Evolutionary conservation across 495 filamentous ascomycete species (phyloP).

Genomic region (Thermochaetoides thermophila): DNA sequence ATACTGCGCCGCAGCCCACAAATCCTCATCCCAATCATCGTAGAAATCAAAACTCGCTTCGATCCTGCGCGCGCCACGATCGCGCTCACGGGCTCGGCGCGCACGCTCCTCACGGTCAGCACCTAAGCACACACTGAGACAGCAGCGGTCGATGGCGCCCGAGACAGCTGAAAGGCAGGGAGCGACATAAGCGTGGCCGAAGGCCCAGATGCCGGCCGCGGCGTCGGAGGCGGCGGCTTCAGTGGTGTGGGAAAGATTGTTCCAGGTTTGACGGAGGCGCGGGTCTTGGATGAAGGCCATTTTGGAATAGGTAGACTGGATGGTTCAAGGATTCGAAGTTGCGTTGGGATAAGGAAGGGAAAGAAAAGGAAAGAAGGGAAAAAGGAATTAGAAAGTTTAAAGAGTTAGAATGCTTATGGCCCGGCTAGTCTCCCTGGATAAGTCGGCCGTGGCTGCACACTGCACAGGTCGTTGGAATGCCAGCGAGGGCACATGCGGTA

Average conservation of each 20-base stretch:
- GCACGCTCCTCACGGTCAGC: slow-evolving; percentile 59
- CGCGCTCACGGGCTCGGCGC: slow-evolving; percentile 45
- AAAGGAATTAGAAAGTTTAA: neutral
- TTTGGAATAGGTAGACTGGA: neutral
- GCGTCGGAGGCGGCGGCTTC: slow-evolving; percentile 86
- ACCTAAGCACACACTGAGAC: slow-evolving; percentile 57
- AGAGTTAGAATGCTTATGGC: neutral
- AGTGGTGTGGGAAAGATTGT: slow-evolving; percentile 81
- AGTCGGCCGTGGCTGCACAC: too few relatives aligned
- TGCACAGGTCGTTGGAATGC: too few relatives aligned
- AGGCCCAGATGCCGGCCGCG: slow-evolving; percentile 75
- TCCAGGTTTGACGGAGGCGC: slow-evolving; percentile 83
- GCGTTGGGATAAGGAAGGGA: neutral
- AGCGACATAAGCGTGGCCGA: slow-evolving; percentile 68
- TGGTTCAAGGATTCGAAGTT: neutral
- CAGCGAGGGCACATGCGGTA: too few relatives aligned
- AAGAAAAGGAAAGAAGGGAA: neutral
- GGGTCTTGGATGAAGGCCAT: slow-evolving; percentile 66
- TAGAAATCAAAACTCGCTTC: slow-evolving; percentile 94
- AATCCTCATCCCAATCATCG: slow-evolving; percentile 85
- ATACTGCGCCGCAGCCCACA: slow-evolving; percentile 31
- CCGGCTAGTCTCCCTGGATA: too few relatives aligned
- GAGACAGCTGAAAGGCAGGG: slow-evolving; percentile 61
- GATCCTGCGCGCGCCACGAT: slow-evolving; percentile 37
- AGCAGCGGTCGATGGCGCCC: slow-evolving; percentile 55